Base-by-base conservation (phyloP, 371 early-diverging fungal species). In the Mucor mucedo region DNA sequence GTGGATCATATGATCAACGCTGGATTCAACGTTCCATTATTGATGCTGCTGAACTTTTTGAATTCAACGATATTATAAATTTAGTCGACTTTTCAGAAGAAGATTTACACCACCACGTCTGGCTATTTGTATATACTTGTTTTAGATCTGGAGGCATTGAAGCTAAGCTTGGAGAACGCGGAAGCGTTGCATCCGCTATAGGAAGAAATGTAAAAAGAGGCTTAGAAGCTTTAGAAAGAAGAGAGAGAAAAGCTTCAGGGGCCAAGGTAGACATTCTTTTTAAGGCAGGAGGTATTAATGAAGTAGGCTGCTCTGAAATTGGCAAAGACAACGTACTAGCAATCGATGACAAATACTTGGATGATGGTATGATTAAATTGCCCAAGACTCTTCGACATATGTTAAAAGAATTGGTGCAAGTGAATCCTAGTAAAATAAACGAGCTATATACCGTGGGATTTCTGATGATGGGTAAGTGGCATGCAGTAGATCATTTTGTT, bases 371-470 rank as follows among this genome's bases (percentile, higher is more conserved):
- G 53, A n/a, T 32, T 21, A 60, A 60, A 48, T 35, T 52, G 5
- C 60, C 60, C 35, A 60, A 40, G 30, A 52, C 60, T 39, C 8
- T 60, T 4, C 16, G 52, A 30, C 41, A 52, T 60, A 60, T 60
- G 60, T 29, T 60, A 0, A 52, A 42, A 16, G 8, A 3, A 8
- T 32, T 52, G 16, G 40, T 41, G 3, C 32, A 60, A 29, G 42
- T 8, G n/a, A 52, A 41, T 27, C 60, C 52, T 29, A 4, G 40
- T 30, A 50, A 30, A 40, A 52, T 60, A 13, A 60, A 52, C 40
- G 29, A 52, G n/a, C 16, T 60, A 21, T 40, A 52, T 40, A 60
- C 52, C 9, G 42, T 60, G 28, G 60, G 60, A 14, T 60, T 52
- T 48, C 21, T 60, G 16, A 41, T 60, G 11, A 60, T 52, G 58